Base-by-base conservation (phyloP, 2,329 filamentous ascomycete species). In the Sclerotinia minor region DNA sequence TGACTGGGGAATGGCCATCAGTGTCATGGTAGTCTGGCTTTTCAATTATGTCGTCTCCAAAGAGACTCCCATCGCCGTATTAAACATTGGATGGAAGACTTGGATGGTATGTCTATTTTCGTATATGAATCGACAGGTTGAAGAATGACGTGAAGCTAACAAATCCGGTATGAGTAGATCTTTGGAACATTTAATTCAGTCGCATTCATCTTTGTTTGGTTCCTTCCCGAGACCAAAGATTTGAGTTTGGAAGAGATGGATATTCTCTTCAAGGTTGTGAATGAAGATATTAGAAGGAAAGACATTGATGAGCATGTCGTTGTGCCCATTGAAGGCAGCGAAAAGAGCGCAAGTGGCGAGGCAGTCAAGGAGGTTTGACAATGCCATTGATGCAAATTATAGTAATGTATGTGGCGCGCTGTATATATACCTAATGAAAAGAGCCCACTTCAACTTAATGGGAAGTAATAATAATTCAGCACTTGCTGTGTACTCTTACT, bases 31-130 rank as follows among this genome's bases (percentile, higher is more conserved):
- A 0, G 81, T 84, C 70, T 85, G 82, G 82, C 75, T 82, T 6
- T 83, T 80, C 75, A 84, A 83, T 75, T 84, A 83, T 75, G 78
- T 81, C n/a, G 83, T 83, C 70, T 80, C 80, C 0, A 78, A 82
- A 41, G 75, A 78, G 29, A 84, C 82, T 2, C 83, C 83, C 0
- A 81, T 83, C 71, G 83, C 82, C 79, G 82, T 84, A 68, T 72
- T 75, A 3, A 77, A 78, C 60, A 76, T 84, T 68, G 78, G 79
- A 2, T 83, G 80, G 81, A 69, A 70, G 44, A 70, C 69, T 29
- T 70, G 69, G 69, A 70, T 69, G 58, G 69, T 70, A 64, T 54
- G 64, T 60, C 11, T 17, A 35, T 41, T 41, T 26, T 15, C 6
- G 24, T 13, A 5, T 15, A 24, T 38, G 7, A 38, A 26, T 7